Conservation (phyloP, 129 eudicot genomes). For the Flaveria brownii region DNA sequence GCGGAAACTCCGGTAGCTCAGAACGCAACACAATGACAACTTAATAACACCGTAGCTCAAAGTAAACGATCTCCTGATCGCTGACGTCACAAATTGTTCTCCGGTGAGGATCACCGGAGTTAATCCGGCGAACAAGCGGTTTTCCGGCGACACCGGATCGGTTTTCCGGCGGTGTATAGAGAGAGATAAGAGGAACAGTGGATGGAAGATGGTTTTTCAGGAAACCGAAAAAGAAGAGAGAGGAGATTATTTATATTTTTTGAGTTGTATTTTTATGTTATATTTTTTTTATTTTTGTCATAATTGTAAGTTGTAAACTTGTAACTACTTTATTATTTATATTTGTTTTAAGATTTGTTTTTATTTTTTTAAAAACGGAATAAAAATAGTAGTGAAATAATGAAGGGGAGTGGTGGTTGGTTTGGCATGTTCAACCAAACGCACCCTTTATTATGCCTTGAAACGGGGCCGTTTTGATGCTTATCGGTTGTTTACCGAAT, state of each 20-base stretch:
- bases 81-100: conserved; percentile 1
- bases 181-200: conserved; percentile 50
- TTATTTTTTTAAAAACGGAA: not conserved
- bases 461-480: conserved; percentile 52
- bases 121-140: conserved; percentile 30
- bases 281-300: not conserved
- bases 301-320: conserved; percentile 24
- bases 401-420: conserved; percentile 60
- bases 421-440: conserved; percentile 77
- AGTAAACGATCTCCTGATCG: not conserved
- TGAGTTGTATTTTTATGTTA: not conserved
- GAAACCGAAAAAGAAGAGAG: conserved; percentile 57
- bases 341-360: not conserved
- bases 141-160: conserved; percentile 27
- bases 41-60: conserved; percentile 8
- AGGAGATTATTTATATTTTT: conserved; percentile 53
- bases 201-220: conserved; percentile 47
- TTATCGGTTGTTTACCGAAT: not conserved
- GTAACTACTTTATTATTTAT: conserved; percentile 8
- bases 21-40: conserved; percentile 14
- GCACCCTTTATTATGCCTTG: conserved; percentile 49
- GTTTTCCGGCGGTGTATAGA: conserved; percentile 40
- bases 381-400: conserved; percentile 41
- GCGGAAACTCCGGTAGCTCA: conserved; percentile 11
- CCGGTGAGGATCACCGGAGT: conserved; percentile 38